Evolutionary conservation across 495 filamentous ascomycete genomes (phyloP), one percentile per base, ranked within the genome.

Genomic region (Penicillium flavigenum): DNA sequence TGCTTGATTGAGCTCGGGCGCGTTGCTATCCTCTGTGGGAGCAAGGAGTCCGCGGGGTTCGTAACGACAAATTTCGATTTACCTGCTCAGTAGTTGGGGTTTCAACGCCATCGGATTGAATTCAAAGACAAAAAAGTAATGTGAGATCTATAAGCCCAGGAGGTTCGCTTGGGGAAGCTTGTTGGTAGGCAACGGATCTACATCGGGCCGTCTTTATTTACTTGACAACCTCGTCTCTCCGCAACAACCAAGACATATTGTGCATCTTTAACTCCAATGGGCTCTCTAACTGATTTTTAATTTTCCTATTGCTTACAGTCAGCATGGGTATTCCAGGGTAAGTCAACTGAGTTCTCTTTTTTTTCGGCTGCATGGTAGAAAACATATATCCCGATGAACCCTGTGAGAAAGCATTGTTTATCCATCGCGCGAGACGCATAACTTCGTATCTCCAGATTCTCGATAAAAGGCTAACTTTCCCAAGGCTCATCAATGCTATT

Each of bases 401-500:
- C 4, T 19, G 14, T 4, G 9, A 24, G 42, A 47, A 45, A n/a
- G 14, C 10, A 24, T 17, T 22, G 43, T 9, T 44, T n/a, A 31
- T 22, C 39, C 5, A 7, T 19, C 26, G 24, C 20, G 27, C 11
- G 4, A 32, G 14, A 20, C 12, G n/a, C n/a, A 8, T 29, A 22
- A n/a, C 4, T 7, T 10, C 17, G 3, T 19, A 42, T 44, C 7
- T 4, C n/a, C 11, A 19, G 3, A 39, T 10, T 5, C 16, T 43
- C 2, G 8, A 47, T 27, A 8, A 5, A 47, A 36, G 4, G 31
- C 58, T 76, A 39, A 79, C 53, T 43, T 17, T 27, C 4, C 32
- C 54, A 57, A 97, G 93, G 14, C 88, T 98, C 44, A 92, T 92
- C 70, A 86, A 86, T 64, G 90, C 96, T 69, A 90, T 98, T 58